Evolutionary conservation across 2,329 filamentous ascomycete genomes (phyloP).

Genomic region (Penicillium sp.): DNA sequence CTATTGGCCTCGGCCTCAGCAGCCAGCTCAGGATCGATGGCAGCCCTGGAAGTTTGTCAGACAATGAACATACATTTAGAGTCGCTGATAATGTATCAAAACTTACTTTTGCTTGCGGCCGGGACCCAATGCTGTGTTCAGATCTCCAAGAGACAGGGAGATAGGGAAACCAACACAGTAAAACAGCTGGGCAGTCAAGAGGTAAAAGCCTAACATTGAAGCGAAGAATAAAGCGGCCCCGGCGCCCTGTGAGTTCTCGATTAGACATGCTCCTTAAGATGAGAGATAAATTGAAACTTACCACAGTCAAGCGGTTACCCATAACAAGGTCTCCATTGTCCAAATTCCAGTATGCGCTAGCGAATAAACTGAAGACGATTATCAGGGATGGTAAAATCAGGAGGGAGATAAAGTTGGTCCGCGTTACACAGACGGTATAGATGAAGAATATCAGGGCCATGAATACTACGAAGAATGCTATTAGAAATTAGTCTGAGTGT

Average conservation of each 20-base stretch:
- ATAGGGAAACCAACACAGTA: constrained; percentile 13
- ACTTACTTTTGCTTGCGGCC: constrained; percentile 5
- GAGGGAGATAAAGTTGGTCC: constrained; percentile 8
- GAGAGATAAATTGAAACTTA: constrained; percentile 1
- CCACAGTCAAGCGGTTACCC: constrained; percentile 11
- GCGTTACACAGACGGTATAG: constrained; percentile 12
- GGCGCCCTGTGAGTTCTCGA: constrained; percentile 1
- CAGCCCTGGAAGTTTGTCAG: not conserved
- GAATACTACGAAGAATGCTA: constrained; percentile 14
- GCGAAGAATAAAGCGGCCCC: constrained; percentile 12
- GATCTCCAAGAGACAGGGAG: constrained; percentile 10
- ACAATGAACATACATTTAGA: not conserved
- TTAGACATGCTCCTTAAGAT: not conserved
- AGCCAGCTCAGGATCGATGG: no score
- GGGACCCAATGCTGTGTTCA: constrained; percentile 3
- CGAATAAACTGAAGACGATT: constrained; percentile 8
- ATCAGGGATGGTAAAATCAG: constrained; percentile 8
- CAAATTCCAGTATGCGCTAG: constrained; percentile 10
- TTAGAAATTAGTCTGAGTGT: not conserved
- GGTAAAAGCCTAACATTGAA: constrained; percentile 11
- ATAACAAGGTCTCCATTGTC: constrained; percentile 3
- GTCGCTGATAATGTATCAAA: not conserved
- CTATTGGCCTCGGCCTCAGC: no score
- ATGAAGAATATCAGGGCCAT: constrained; percentile 13
- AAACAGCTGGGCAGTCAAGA: constrained; percentile 11